Evolutionary conservation across 305 asterid genomes (phyloP).

Genomic region (Solanum hybrid): DNA sequence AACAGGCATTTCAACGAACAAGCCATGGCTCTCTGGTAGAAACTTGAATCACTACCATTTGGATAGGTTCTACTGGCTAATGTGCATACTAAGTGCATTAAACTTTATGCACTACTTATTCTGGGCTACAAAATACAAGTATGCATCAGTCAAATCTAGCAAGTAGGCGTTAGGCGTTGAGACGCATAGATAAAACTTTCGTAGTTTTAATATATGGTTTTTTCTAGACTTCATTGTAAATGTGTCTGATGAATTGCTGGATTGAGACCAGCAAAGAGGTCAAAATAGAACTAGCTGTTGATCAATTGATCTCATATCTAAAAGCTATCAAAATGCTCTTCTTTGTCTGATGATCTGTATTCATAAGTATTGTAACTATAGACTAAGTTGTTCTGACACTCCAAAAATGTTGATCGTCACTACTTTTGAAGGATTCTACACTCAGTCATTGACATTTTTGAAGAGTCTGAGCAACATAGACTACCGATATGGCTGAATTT

Average conservation of each 20-base stretch:
- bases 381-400: background rate
- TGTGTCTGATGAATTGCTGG: conserved; percentile 19
- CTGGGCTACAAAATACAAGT: conserved; percentile 75
- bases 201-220: background rate
- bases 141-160: conserved; percentile 23
- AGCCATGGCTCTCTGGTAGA: conserved; percentile 54
- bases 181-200: background rate
- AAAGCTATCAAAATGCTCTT: background rate
- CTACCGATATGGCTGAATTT: background rate
- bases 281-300: background rate
- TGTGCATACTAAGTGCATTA: conserved; percentile 65
- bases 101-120: conserved; percentile 70
- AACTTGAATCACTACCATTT: conserved; percentile 58
- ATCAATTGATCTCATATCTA: background rate
- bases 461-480: background rate
- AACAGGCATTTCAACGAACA: conserved; percentile 37
- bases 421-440: background rate
- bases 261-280: conserved; percentile 1
- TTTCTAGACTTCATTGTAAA: conserved; percentile 3
- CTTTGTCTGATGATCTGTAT: background rate
- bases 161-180: background rate
- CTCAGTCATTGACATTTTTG: background rate
- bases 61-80: conserved; percentile 74
- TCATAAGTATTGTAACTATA: background rate
- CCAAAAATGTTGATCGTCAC: background rate